A percentile compares a stretch with the other conserved stretches of the same genome.
These are phyloP conservation scores for Xylaria sp. DNA, from an alignment of 2,329 filamentous ascomycete species.

Conservation along the genomic window DNA sequence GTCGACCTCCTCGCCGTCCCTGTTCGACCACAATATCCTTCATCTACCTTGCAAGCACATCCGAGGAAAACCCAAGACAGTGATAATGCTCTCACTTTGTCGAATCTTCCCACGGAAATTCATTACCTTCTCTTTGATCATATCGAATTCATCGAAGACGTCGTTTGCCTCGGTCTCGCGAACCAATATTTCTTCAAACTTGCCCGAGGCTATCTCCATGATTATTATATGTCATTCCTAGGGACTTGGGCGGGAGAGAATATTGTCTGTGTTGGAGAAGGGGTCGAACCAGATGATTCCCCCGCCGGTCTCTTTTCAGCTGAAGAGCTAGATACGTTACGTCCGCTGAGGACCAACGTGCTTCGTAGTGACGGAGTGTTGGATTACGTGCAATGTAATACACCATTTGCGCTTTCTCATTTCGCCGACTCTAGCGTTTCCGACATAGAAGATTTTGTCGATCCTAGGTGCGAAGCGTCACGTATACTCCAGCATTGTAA, in stretches of 20 bases:
- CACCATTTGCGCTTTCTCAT: too few species aligned
- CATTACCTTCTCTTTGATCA: constrained; percentile 25
- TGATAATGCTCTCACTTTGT: constrained; percentile 13
- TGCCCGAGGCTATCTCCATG: constrained; percentile 5
- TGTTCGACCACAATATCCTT: not conserved
- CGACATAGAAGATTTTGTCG: too few species aligned
- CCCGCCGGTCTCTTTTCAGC: constrained; percentile 37
- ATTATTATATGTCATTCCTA: constrained; percentile 39
- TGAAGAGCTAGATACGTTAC: constrained; percentile 26
- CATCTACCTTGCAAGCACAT: not conserved
- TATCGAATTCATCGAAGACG: constrained; percentile 16
- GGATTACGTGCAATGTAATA: too few species aligned
- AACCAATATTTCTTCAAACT: constrained; percentile 28
- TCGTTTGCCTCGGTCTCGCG: constrained; percentile 23
- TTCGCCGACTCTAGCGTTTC: too few species aligned
- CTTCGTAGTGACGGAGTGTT: too few species aligned
- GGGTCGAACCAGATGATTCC: constrained; percentile 31
- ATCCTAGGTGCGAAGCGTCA: too few species aligned
- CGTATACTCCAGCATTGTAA: too few species aligned
- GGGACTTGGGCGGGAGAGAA: constrained; percentile 47
- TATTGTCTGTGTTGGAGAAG: constrained; percentile 46
- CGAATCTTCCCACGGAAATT: constrained; percentile 28
- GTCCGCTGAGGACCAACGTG: too few species aligned
- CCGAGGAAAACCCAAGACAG: not conserved
- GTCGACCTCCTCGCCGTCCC: not conserved